A percentile compares a stretch with the other conserved stretches of the same genome.
Evolutionary conservation across 768 basidiomycete species (phyloP).

Genomic region (Mycena latifolia): DNA sequence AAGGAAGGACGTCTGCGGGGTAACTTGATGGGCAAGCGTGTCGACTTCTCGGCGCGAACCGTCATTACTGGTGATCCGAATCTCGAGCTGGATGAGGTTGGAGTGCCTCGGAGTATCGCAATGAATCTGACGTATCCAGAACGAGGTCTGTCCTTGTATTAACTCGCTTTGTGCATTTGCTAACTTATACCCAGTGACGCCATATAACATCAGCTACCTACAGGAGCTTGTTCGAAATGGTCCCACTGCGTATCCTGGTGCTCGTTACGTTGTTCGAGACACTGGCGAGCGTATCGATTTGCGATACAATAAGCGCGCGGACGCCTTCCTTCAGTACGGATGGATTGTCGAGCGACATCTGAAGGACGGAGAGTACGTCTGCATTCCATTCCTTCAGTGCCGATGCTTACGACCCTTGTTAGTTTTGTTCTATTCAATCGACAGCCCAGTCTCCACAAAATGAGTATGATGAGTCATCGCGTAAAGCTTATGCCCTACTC

Average conservation of each 20-base stretch:
- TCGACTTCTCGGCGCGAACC: conserved; percentile 98
- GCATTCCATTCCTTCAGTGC: conserved; percentile 6
- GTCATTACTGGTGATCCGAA: conserved; percentile 99
- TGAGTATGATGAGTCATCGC: conserved; percentile 99
- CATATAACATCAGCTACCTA: conserved; percentile 94
- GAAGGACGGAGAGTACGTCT: conserved; percentile 97
- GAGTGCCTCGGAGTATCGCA: conserved; percentile 94
- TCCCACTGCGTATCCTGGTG: conserved; percentile 94
- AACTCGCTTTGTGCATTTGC: not conserved
- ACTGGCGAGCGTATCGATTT: conserved; percentile 98
- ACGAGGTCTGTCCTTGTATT: conserved; percentile 69
- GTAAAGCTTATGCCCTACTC: conserved; percentile 98
- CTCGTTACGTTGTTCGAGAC: conserved; percentile 96
- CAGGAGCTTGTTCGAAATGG: conserved; percentile 97
- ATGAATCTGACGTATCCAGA: conserved; percentile 99
- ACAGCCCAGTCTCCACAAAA: conserved; percentile 98
- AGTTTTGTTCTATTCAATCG: conserved; percentile 97
- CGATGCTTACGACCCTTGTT: conserved; percentile 5
- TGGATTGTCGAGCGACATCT: conserved; percentile 99
- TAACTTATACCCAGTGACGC: conserved; percentile 79
- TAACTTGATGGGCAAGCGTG: conserved; percentile 99
- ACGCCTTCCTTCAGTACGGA: conserved; percentile 96
- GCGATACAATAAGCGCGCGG: conserved; percentile 95
- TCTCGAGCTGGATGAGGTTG: conserved; percentile 95
- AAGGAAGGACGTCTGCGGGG: conserved; percentile 98